Conservation (phyloP, 345 rosid species). For the Angophora floribunda region DNA sequence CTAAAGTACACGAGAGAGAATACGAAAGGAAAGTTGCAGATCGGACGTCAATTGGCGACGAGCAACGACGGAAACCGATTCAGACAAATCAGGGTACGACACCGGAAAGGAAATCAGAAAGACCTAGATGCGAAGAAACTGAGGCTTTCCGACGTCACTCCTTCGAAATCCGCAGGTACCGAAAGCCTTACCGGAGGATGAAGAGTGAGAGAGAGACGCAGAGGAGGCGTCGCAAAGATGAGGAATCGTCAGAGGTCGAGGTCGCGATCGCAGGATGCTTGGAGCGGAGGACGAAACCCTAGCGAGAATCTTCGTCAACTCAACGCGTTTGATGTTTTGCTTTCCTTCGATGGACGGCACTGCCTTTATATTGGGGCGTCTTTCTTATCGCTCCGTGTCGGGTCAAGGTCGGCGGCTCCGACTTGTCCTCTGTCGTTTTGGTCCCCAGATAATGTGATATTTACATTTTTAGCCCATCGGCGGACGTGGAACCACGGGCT, state of each 20-base stretch:
- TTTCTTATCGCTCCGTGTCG: not conserved
- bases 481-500: not conserved
- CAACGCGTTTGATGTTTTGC: not conserved
- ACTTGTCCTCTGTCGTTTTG: not conserved
- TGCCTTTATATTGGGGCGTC: not conserved
- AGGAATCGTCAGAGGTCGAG: not conserved
- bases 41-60: not conserved
- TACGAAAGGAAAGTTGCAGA: not conserved
- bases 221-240: not conserved
- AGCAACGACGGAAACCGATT: not conserved
- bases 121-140: slow-evolving; percentile 10
- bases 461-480: not conserved
- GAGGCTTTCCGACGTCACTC: slow-evolving; percentile 15
- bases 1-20: not conserved
- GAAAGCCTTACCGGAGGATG: slow-evolving; percentile 43
- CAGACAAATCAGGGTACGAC: not conserved
- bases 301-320: not conserved
- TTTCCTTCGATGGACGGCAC: not conserved
- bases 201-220: not conserved
- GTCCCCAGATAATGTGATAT: not conserved
- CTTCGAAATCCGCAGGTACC: slow-evolving; percentile 24
- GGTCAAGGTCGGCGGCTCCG: not conserved
- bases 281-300: not conserved
- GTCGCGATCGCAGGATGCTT: not conserved
- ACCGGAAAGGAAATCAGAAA: not conserved